phyloP scores from a whole-genome alignment of 116 monocot genomes.

The Papilionanthe hybrid region DNA sequence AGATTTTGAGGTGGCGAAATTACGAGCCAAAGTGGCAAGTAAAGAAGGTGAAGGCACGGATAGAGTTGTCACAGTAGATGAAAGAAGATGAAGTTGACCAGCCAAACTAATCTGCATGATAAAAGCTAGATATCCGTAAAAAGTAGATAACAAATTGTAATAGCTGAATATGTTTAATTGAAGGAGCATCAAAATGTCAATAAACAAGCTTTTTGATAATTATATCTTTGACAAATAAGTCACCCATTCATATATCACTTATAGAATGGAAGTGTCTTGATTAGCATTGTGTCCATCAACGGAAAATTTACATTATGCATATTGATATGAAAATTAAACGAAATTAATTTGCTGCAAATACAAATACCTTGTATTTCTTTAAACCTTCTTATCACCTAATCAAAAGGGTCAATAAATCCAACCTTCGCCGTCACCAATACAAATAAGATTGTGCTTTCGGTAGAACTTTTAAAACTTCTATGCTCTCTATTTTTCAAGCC shows the following conservation, averaged over 20 bases:
- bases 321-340: not conserved
- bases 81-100: slow-evolving; percentile 98
- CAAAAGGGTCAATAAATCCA: not conserved
- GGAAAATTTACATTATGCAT: not conserved
- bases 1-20: slow-evolving; percentile 17
- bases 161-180: not conserved
- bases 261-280: not conserved
- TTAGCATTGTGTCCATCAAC: not conserved
- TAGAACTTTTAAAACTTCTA: not conserved
- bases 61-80: slow-evolving; percentile 86
- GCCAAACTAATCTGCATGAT: slow-evolving; percentile 77
- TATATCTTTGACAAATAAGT: not conserved
- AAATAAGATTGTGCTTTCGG: not conserved
- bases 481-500: not conserved
- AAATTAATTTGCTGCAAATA: not conserved
- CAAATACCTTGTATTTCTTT: not conserved
- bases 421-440: not conserved
- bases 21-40: slow-evolving; percentile 93
- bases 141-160: not conserved
- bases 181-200: not conserved
- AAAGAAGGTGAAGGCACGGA: slow-evolving; percentile 96
- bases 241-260: not conserved
- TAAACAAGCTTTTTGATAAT: not conserved
- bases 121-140: slow-evolving; percentile 3
- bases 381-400: not conserved